Conservation (phyloP, 1,139 yeast species). For the Hemisphaericaspora xylofermentans region DNA sequence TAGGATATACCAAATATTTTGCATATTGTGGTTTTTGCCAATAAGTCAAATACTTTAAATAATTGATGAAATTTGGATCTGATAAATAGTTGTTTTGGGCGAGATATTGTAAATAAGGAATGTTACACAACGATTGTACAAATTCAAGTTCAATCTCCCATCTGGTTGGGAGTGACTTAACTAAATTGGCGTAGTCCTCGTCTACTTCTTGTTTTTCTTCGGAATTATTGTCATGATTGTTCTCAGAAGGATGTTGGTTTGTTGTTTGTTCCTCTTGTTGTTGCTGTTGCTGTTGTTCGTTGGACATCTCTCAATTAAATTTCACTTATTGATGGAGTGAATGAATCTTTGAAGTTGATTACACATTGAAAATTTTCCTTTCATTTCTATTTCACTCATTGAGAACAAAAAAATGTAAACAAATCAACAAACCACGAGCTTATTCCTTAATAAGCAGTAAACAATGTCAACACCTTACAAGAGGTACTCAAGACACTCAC, state of each 20-base stretch:
- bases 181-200: slow-evolving; percentile 8
- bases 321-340: too few relatives aligned
- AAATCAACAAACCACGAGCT: not conserved
- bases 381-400: not conserved
- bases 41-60: slow-evolving; percentile 66
- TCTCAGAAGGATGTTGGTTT: not conserved
- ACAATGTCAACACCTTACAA: not conserved
- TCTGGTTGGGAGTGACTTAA: slow-evolving; percentile 56
- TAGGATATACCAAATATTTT: slow-evolving; percentile 67
- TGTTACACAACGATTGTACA: slow-evolving; percentile 78
- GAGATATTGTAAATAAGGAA: slow-evolving; percentile 69
- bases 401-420: not conserved
- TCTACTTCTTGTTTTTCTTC: slow-evolving; percentile 4
- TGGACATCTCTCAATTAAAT: not conserved
- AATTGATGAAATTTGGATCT: slow-evolving; percentile 59
- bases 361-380: too few relatives aligned
- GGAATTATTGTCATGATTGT: not conserved
- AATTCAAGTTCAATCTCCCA: slow-evolving; percentile 85
- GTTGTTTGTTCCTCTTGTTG: not conserved
- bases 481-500: not conserved
- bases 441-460: not conserved
- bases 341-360: too few relatives aligned
- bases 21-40: slow-evolving; percentile 73
- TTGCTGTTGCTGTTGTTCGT: not conserved
- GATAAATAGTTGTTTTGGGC: slow-evolving; percentile 73